Conservation (phyloP, 371 early-diverging fungal species). For the Synchytrium microbalum region DNA sequence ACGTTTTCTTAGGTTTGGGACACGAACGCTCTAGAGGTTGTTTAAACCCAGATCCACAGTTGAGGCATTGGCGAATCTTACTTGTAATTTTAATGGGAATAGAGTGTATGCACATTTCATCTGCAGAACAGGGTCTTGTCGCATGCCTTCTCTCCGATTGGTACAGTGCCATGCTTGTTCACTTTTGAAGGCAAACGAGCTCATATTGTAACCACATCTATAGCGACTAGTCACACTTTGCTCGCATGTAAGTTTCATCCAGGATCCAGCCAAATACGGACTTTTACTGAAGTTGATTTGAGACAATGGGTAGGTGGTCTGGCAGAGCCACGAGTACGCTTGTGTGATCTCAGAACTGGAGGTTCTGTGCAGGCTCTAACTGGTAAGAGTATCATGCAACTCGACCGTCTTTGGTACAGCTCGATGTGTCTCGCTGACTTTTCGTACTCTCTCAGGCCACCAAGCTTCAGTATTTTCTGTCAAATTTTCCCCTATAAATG, state of each 20-base stretch:
- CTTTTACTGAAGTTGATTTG: no score
- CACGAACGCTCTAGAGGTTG: slow-evolving; percentile 3
- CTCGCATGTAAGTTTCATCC: slow-evolving; percentile 55
- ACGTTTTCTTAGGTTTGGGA: slow-evolving; percentile 4
- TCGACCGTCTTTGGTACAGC: slow-evolving; percentile 5
- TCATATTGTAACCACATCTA: no score
- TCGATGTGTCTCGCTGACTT: not conserved
- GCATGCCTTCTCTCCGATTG: slow-evolving; percentile 65
- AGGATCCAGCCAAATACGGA: not conserved
- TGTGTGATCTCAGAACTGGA: slow-evolving; percentile 73
- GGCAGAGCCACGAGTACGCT: slow-evolving; percentile 55
- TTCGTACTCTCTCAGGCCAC: slow-evolving; percentile 47
- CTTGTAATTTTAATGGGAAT: not conserved
- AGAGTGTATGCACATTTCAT: slow-evolving; percentile 58
- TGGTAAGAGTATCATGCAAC: slow-evolving; percentile 6
- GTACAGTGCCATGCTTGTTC: no score
- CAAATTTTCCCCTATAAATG: slow-evolving; percentile 75
- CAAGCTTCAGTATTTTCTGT: slow-evolving; percentile 56
- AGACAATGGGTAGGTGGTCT: slow-evolving; percentile 50
- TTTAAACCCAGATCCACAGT: not conserved
- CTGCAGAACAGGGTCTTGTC: slow-evolving; percentile 56
- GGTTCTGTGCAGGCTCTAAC: slow-evolving; percentile 61
- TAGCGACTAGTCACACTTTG: slow-evolving; percentile 58
- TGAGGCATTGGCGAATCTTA: not conserved
- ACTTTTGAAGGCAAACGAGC: no score